Base-by-base conservation (phyloP, 2,329 filamentous ascomycete species). In the Dryadomyces quercivorus region DNA sequence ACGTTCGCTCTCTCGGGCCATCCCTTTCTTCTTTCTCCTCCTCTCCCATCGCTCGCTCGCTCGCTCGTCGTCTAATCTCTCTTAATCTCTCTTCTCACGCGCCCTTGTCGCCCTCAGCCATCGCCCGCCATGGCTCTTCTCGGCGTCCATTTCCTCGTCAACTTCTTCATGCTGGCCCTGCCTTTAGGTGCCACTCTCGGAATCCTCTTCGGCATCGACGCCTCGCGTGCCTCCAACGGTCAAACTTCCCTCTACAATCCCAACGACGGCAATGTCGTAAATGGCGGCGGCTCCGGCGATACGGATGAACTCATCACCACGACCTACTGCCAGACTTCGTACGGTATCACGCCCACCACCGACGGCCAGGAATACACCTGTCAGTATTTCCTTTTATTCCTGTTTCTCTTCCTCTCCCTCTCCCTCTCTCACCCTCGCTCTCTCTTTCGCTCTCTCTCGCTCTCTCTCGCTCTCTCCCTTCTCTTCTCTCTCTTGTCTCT, bases 151-250 rank as follows among this genome's bases (percentile, higher is more conserved):
- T 53, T 53, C n/a, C 6, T 49, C 18, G 44, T 53, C 64, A 79
- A 76, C 65, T 68, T 73, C 53, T 67, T 67, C 61, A 69, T 80
- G 51, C 60, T 79, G 57, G 70, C 70, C 59, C 64, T 79, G 36
- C 56, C 76, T 73, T 52, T 60, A 13, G 57, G 53, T 43, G 56
- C 55, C 9, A 60, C 59, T 1, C 47, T 60, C 9, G 76, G 74
- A 50, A 65, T 77, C 46, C 64, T 80, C 22, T 64, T 78, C 40
- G 75, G 74, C 10, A 62, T 79, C 40, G 70, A 78, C 56, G 66
- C 67, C n/a, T 65, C 70, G 48, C 69, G 73, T 44, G 60, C 65
- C 36, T 66, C 73, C 9, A 66, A 62, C 2, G 75, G 75, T 40
- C 66, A 73, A 54, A 57, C 65, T 38, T 72, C 72, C n/a, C 63